Conservation (phyloP, 768 basidiomycete species). For the Leccinum subgranulosum region DNA sequence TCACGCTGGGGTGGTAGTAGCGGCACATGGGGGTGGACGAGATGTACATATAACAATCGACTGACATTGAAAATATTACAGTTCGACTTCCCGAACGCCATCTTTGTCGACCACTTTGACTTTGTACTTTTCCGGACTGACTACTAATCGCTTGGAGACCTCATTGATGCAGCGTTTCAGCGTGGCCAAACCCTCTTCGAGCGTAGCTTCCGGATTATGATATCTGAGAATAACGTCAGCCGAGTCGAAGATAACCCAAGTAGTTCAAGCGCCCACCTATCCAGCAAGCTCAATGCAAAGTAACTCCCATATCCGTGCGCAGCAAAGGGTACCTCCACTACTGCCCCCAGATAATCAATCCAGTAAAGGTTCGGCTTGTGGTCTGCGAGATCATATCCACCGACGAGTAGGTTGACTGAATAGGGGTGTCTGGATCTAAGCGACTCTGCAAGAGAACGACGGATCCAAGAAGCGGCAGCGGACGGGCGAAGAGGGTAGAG, state of each 20-base stretch:
- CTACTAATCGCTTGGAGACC: constrained; percentile 78
- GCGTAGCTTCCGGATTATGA: constrained; percentile 80
- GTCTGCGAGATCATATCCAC: constrained; percentile 83
- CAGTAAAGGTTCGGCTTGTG: constrained; percentile 81
- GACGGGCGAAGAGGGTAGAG: constrained; percentile 84
- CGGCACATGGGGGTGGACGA: not conserved
- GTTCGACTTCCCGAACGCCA: constrained; percentile 76
- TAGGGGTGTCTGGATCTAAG: constrained; percentile 87
- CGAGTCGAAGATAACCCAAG: not conserved
- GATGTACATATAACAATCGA: constrained; percentile 5
- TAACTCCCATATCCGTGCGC: constrained; percentile 96
- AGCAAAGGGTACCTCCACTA: constrained; percentile 84
- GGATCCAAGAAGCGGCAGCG: constrained; percentile 94
- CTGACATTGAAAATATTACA: constrained; percentile 37
- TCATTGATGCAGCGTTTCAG: constrained; percentile 87
- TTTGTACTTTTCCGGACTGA: constrained; percentile 79
- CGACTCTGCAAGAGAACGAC: constrained; percentile 83
- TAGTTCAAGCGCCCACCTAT: constrained; percentile 52
- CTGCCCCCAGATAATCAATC: constrained; percentile 94
- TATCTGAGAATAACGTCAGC: constrained; percentile 49
- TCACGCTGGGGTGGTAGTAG: not conserved
- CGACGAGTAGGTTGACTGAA: constrained; percentile 88
- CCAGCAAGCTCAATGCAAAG: constrained; percentile 88
- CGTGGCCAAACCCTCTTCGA: constrained; percentile 83
- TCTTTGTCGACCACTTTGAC: constrained; percentile 92